Conservation (phyloP, 2,329 filamentous ascomycete species). For the Ascochyta rabiei region DNA sequence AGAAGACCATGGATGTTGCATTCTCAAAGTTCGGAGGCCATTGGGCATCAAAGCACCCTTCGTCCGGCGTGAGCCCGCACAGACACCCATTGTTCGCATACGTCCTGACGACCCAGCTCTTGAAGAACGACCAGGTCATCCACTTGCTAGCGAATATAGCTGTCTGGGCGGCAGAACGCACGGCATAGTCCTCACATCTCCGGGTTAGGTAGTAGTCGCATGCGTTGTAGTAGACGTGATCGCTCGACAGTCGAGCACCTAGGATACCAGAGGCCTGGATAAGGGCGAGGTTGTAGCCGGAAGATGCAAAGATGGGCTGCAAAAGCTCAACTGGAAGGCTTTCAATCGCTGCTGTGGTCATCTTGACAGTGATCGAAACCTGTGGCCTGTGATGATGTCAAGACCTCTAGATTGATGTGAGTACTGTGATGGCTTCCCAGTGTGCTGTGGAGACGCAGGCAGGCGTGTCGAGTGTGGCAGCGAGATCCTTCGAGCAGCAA, state of each 20-base stretch:
- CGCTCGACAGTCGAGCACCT: constrained; percentile 37
- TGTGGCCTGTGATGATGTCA: background rate
- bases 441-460: background rate
- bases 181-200: constrained; percentile 12
- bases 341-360: constrained; percentile 48
- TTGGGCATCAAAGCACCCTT: constrained; percentile 37
- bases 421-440: constrained; percentile 7
- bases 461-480: background rate
- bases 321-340: constrained; percentile 57
- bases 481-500: background rate
- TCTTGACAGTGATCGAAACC: background rate
- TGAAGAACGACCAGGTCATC: constrained; percentile 46
- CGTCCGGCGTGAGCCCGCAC: constrained; percentile 28
- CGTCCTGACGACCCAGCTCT: constrained; percentile 25
- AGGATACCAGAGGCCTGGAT: constrained; percentile 49
- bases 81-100: constrained; percentile 35
- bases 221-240: constrained; percentile 29
- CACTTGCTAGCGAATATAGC: constrained; percentile 36
- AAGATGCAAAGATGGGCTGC: constrained; percentile 59
- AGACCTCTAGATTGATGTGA: background rate
- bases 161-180: constrained; percentile 29
- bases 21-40: constrained; percentile 42
- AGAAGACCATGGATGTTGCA: constrained; percentile 37
- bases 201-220: constrained; percentile 34
- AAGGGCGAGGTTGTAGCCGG: constrained; percentile 51